Base-by-base conservation (phyloP, 257 asterid species). In the Coffea eugenioides region DNA sequence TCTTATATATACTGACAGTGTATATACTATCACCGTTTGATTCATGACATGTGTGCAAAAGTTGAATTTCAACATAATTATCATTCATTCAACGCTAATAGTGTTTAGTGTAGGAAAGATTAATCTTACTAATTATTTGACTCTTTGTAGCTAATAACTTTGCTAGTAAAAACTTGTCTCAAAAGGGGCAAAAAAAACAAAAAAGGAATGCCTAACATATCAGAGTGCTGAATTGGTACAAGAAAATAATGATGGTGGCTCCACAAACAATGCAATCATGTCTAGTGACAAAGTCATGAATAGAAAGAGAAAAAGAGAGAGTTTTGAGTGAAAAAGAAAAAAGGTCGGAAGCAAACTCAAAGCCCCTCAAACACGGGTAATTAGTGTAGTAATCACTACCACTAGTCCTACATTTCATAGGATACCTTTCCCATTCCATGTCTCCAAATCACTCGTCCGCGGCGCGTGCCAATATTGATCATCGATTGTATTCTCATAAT, bases 191-290 rank as follows among this genome's bases (percentile, higher is more conserved):
- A 11, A 9, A 1, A 39, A 0, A 6, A 6, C 7, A 9, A 25
- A 8, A 4, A 4, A 6, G 25, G 5, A 31, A 67, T 36, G 13
- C 15, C 13, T 14, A 68, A 68, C 25, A 12, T 4, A 31, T 65
- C 9, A 14, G 13, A 13, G n/a, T 8, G 34, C 52, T 25, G 66
- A 51, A 67, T 73, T 78, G 18, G 72, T 81, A 62, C 85, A 74
- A 70, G 69, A 25, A 75, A 70, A 54, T 70, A 69, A 83, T 81
- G 66, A 78, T 69, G 71, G 57, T 76, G 77, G 80, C 71, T 75
- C 87, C 83, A 83, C 80, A 61, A 59, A 49, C 71, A 69, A 25
- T 27, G 25, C 78, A 83, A 79, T 72, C 56, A 71, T 71, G 57
- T 27, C 82, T 56, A 65, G 25, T 79, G 82, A 59, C 77, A 57